phyloP scores from a whole-genome alignment of 1,284 basidiomycete genomes.

The Pulveroboletus sp. region DNA sequence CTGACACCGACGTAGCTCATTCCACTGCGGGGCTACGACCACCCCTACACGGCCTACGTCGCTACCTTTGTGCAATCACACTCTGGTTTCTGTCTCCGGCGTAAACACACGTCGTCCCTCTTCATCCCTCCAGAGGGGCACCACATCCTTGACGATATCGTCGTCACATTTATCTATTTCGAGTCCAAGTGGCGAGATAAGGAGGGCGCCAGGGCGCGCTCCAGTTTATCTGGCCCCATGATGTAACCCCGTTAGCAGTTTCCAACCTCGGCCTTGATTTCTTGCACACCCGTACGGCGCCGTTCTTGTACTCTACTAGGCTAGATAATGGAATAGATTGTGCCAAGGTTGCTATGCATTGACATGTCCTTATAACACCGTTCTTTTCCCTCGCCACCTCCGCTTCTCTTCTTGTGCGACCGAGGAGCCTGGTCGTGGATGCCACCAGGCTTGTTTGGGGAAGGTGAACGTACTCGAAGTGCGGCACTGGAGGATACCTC shows the following conservation, averaged over 20 bases:
- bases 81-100: constrained; percentile 18
- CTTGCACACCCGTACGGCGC: not conserved
- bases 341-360: too few relatives aligned
- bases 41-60: constrained; percentile 17
- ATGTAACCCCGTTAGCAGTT: not conserved
- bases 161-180: constrained; percentile 41
- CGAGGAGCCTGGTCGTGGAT: too few relatives aligned
- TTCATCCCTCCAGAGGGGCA: constrained; percentile 33
- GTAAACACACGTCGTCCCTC: constrained; percentile 28
- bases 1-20: constrained; percentile 24
- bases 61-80: constrained; percentile 34
- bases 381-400: too few relatives aligned
- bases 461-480: too few relatives aligned
- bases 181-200: constrained; percentile 33
- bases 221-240: constrained; percentile 7
- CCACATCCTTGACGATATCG: constrained; percentile 37
- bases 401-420: too few relatives aligned
- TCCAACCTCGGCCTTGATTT: constrained; percentile 2
- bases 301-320: not conserved
- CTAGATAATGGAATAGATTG: not conserved
- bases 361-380: too few relatives aligned
- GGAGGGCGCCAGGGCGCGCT: constrained; percentile 20
- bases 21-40: constrained; percentile 14
- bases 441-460: too few relatives aligned
- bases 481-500: too few relatives aligned